Percentiles rank a stretch among this genome's conserved stretches.
These are phyloP conservation scores for Colletotrichum limetticola DNA, from an alignment of 2,329 filamentous ascomycete species.

Conservation along the genomic window DNA sequence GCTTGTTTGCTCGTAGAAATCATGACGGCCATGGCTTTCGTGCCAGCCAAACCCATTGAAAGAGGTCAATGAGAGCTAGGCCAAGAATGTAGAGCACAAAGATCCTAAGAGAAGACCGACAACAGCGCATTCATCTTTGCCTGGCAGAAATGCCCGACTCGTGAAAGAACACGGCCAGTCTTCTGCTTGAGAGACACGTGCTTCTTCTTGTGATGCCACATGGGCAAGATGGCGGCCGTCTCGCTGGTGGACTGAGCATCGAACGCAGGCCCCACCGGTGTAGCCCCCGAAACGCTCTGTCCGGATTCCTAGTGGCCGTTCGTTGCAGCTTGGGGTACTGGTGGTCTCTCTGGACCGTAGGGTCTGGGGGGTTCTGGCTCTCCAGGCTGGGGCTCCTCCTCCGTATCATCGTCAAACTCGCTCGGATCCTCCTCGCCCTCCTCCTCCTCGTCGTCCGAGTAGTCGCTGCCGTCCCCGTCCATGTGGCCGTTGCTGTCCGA, in stretches of 20 bases:
- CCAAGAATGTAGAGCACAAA: background rate
- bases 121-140: constrained; percentile 15
- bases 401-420: constrained; percentile 71
- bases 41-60: background rate
- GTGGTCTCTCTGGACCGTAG: constrained; percentile 61
- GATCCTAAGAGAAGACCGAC: constrained; percentile 12
- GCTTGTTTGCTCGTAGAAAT: background rate
- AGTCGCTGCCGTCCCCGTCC: constrained; percentile 71
- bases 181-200: background rate
- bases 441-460: constrained; percentile 71
- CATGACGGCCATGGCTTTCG: background rate
- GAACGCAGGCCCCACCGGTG: background rate
- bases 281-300: constrained; percentile 26
- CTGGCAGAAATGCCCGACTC: constrained; percentile 12
- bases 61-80: background rate
- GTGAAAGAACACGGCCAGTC: constrained; percentile 8
- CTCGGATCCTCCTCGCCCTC: constrained; percentile 72
- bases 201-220: background rate
- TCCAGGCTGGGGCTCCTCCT: constrained; percentile 57
- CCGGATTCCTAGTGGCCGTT: constrained; percentile 55
- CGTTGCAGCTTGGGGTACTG: constrained; percentile 48
- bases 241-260: constrained; percentile 3
- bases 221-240: background rate
- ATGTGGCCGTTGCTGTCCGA: constrained; percentile 59
- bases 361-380: constrained; percentile 51